Evolutionary conservation across 306 rosid species (phyloP).

Genomic region (Cicer chorassanicum): DNA sequence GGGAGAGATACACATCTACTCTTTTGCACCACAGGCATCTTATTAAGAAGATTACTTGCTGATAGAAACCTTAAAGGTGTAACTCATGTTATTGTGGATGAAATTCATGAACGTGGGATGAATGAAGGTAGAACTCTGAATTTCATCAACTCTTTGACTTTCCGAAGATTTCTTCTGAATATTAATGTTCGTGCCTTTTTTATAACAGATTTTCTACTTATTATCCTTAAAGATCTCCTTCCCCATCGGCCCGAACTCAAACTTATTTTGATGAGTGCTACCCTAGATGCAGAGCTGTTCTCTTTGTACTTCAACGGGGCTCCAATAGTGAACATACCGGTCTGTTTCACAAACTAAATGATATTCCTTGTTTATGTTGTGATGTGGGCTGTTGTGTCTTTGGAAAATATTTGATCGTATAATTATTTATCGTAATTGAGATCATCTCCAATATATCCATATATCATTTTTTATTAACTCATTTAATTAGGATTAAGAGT

Average conservation of each 20-base stretch:
- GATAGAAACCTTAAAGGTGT: constrained; percentile 87
- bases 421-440: neutral
- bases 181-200: constrained; percentile 48
- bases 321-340: constrained; percentile 68
- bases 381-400: constrained; percentile 26
- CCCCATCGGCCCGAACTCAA: constrained; percentile 83
- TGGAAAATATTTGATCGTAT: neutral
- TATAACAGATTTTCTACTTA: constrained; percentile 91
- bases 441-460: neutral
- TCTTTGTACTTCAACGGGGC: constrained; percentile 80
- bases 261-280: constrained; percentile 96
- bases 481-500: too few relatives aligned
- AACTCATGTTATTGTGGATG: constrained; percentile 95
- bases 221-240: constrained; percentile 93
- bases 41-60: constrained; percentile 86
- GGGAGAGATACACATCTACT: constrained; percentile 92
- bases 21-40: constrained; percentile 97
- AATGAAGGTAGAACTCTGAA: constrained; percentile 78
- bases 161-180: constrained; percentile 45
- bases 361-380: constrained; percentile 30
- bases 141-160: constrained; percentile 40
- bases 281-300: constrained; percentile 89
- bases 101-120: constrained; percentile 99
- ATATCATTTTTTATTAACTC: neutral
- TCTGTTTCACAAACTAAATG: constrained; percentile 48